These are phyloP conservation scores for Penicillium atrosanguineum DNA, from an alignment of 495 filamentous ascomycete genomes.

Conservation along the genomic window DNA sequence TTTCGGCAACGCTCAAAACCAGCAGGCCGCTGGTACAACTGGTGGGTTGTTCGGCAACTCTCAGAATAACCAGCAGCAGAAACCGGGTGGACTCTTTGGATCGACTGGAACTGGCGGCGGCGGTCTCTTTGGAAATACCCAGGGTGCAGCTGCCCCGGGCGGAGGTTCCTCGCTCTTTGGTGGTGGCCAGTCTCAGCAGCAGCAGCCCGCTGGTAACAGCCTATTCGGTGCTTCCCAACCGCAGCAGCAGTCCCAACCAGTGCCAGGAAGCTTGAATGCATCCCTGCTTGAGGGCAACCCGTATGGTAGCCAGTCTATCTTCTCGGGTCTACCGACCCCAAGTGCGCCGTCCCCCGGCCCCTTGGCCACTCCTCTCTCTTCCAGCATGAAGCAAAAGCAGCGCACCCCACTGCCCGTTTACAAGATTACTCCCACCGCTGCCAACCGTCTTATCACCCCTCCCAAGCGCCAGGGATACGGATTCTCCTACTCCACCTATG, in stretches of 20 bases:
- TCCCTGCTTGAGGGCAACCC: slow-evolving; percentile 74
- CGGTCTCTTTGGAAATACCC: slow-evolving; percentile 47
- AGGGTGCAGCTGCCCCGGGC: slow-evolving; percentile 32
- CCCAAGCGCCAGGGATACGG: slow-evolving; percentile 76
- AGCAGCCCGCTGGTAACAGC: slow-evolving; percentile 52
- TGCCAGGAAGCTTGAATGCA: slow-evolving; percentile 65
- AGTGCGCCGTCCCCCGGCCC: slow-evolving; percentile 70
- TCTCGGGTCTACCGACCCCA: slow-evolving; percentile 63
- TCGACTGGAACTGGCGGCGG: slow-evolving; percentile 16
- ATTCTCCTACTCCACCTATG: slow-evolving; percentile 87
- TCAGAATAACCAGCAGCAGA: slow-evolving; percentile 48
- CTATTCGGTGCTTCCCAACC: slow-evolving; percentile 64
- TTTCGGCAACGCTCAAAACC: slow-evolving; percentile 38
- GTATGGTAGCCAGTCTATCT: slow-evolving; percentile 80
- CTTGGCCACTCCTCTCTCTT: slow-evolving; percentile 80
- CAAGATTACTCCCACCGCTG: slow-evolving; percentile 78
- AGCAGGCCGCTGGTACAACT: slow-evolving; percentile 29
- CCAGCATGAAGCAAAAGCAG: slow-evolving; percentile 67
- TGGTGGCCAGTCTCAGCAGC: slow-evolving; percentile 61
- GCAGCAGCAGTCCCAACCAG: slow-evolving; percentile 46
- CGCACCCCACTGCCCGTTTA: slow-evolving; percentile 79
- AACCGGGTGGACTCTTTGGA: slow-evolving; percentile 59
- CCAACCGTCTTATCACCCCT: slow-evolving; percentile 76
- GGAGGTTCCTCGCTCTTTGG: slow-evolving; percentile 60
- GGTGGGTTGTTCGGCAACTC: slow-evolving; percentile 32